A percentile compares a stretch with the other conserved stretches of the same genome.
phyloP scores from a whole-genome alignment of 129 eudicot species.

The Chrysanthemum seticuspe region DNA sequence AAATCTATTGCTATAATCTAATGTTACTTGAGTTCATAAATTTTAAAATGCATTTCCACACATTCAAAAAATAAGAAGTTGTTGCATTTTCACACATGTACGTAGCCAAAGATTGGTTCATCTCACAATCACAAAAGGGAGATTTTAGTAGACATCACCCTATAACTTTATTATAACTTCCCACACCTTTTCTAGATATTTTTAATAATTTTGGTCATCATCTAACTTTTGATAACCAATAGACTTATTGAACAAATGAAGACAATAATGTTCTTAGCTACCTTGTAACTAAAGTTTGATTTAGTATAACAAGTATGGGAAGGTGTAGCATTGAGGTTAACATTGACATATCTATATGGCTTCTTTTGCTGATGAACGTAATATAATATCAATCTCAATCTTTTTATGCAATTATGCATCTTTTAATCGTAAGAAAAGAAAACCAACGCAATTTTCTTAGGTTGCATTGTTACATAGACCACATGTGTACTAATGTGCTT shows the following conservation, averaged over 20 bases:
- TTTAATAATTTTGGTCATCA: constrained; percentile 14
- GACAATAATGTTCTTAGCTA: neutral
- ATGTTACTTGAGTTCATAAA: neutral
- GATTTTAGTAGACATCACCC: constrained; percentile 33
- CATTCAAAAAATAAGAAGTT: neutral
- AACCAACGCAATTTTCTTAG: neutral
- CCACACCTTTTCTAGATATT: constrained; percentile 33
- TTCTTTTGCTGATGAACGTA: too few relatives aligned
- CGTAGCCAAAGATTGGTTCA: constrained; percentile 31
- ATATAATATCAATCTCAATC: too few relatives aligned
- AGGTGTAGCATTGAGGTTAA: too few relatives aligned
- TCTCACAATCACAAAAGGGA: constrained; percentile 26
- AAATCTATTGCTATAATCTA: too few relatives aligned
- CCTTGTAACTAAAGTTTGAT: neutral
- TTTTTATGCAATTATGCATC: too few relatives aligned
- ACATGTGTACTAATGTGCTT: neutral
- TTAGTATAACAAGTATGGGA: too few relatives aligned
- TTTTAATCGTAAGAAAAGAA: too few relatives aligned
- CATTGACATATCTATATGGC: too few relatives aligned
- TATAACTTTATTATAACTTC: constrained; percentile 37
- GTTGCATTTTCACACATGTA: constrained; percentile 21
- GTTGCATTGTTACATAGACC: neutral
- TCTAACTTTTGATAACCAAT: neutral
- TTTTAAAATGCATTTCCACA: neutral
- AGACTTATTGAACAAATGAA: neutral